Evolutionary conservation across 2,329 filamentous ascomycete species (phyloP).

Genomic region (Sporothrix variecibatus): DNA sequence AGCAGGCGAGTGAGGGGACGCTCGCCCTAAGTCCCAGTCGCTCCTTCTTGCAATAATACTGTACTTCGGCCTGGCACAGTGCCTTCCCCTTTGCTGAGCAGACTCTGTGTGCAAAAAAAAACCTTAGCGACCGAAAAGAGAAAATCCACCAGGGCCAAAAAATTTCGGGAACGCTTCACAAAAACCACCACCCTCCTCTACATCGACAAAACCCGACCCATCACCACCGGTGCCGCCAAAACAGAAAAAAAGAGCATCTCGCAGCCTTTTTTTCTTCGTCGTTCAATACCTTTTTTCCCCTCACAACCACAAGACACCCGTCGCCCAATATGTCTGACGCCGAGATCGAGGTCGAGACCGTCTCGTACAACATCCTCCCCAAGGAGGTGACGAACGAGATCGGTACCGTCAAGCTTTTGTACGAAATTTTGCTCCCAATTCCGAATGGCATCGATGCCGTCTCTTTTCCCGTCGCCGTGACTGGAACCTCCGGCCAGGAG

Average conservation of each 20-base stretch:
- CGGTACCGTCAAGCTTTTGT: conserved; percentile 88
- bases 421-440: conserved; percentile 17
- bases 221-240: conserved; percentile 24
- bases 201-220: conserved; percentile 20
- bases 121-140: conserved; percentile 19
- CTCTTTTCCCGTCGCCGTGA: background rate
- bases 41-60: background rate
- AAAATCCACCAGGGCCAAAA: conserved; percentile 27
- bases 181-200: conserved; percentile 21
- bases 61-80: background rate
- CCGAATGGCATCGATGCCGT: background rate
- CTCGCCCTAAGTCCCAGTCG: conserved; percentile 18
- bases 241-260: conserved; percentile 24
- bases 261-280: conserved; percentile 22
- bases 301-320: conserved; percentile 38
- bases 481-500: background rate
- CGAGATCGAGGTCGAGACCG: conserved; percentile 89
- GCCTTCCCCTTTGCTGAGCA: background rate
- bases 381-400: conserved; percentile 90
- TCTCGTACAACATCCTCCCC: conserved; percentile 76
- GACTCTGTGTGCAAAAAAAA: conserved; percentile 23
- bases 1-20: background rate
- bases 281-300: conserved; percentile 30
- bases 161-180: conserved; percentile 25
- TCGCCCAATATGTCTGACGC: conserved; percentile 78